phyloP scores from a whole-genome alignment of 1,284 basidiomycete genomes.

The Leccinum subrobustum region DNA sequence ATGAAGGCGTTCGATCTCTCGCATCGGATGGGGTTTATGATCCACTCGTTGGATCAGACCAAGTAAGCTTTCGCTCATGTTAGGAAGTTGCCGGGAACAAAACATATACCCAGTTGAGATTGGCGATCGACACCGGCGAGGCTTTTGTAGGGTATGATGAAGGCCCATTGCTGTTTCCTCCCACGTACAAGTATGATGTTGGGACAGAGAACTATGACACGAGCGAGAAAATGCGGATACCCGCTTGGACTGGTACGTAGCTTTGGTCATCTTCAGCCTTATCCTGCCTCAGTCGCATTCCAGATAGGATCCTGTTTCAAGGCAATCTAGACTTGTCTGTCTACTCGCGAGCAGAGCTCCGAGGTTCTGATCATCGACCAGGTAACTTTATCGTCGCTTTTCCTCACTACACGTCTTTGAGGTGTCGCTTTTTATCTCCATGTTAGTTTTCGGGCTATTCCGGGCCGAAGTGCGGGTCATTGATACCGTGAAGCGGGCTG shows the following conservation, averaged over 20 bases:
- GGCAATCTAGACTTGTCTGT: conserved; percentile 68
- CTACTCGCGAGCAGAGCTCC: conserved; percentile 78
- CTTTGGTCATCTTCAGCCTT: background rate
- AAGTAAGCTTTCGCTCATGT: conserved; percentile 47
- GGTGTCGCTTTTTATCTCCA: background rate
- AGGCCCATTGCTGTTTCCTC: conserved; percentile 83
- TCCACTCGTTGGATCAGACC: conserved; percentile 78
- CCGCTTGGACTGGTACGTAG: conserved; percentile 91
- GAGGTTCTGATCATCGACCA: conserved; percentile 92
- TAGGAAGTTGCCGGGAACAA: background rate
- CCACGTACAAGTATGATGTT: conserved; percentile 87
- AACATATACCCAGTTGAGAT: conserved; percentile 52
- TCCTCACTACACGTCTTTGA: background rate
- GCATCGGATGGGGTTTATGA: conserved; percentile 69
- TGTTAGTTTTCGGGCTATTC: conserved; percentile 82
- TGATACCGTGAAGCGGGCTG: conserved; percentile 72
- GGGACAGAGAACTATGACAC: conserved; percentile 90
- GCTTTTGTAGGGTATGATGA: conserved; percentile 89
- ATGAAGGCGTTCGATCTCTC: conserved; percentile 72
- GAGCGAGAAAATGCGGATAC: conserved; percentile 94
- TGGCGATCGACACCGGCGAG: conserved; percentile 64
- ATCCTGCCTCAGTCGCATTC: conserved; percentile 1
- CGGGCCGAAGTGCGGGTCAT: conserved; percentile 75
- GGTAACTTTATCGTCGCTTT: conserved; percentile 40
- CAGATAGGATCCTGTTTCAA: conserved; percentile 90